Conservation (phyloP, 2,329 filamentous ascomycete species). For the Gaeumannomyces tritici region DNA sequence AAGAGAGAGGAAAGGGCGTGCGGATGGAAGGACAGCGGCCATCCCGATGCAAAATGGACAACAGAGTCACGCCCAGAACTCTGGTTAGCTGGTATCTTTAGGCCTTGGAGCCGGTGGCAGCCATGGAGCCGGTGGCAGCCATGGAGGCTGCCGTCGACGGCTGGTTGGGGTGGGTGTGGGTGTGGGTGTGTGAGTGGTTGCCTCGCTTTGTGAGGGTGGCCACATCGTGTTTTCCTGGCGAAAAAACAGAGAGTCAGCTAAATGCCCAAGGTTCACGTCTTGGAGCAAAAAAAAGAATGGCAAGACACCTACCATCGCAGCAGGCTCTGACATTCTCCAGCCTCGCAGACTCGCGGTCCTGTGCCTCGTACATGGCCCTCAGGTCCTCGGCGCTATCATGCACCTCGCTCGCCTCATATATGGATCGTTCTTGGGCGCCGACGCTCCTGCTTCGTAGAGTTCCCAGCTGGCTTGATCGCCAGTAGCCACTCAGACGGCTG, state of each 20-base stretch:
- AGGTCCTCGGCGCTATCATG: constrained; percentile 79
- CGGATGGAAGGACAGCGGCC: too few species aligned
- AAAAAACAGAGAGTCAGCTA: constrained; percentile 12
- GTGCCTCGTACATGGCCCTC: constrained; percentile 66
- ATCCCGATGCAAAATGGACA: background rate
- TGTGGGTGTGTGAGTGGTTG: constrained; percentile 18
- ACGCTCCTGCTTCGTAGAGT: constrained; percentile 43
- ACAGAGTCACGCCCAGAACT: background rate
- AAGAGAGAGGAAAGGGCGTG: background rate
- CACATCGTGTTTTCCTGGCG: constrained; percentile 64
- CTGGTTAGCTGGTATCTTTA: background rate
- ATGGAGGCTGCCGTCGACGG: constrained; percentile 6
- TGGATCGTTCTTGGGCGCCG: constrained; percentile 20
- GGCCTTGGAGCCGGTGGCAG: background rate
- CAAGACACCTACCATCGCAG: constrained; percentile 77
- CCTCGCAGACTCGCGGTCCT: constrained; percentile 66
- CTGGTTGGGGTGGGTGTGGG: constrained; percentile 7
- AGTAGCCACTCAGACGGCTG: constrained; percentile 51
- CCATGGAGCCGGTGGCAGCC: background rate
- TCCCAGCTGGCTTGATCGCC: constrained; percentile 38
- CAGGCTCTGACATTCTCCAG: constrained; percentile 95
- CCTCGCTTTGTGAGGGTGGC: constrained; percentile 43
- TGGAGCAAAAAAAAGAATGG: background rate
- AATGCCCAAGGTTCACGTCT: background rate
- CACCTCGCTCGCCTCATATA: constrained; percentile 46